Conservation (phyloP, 2,329 filamentous ascomycete genomes). For the Torrubiella hemipterigena region DNA sequence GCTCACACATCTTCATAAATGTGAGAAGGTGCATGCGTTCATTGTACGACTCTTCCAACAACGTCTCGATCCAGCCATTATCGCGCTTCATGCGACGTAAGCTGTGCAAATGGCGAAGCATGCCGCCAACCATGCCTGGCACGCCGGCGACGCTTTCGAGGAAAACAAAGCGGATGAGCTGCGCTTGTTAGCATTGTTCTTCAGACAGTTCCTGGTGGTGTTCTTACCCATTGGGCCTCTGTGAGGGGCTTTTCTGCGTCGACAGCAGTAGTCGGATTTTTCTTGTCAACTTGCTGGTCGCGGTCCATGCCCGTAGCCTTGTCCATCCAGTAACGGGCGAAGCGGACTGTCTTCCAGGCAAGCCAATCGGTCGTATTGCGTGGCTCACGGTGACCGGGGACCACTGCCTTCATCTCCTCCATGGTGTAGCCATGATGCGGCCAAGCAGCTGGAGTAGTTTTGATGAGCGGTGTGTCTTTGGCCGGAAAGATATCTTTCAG, state of each 20-base stretch:
- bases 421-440: slow-evolving; percentile 63
- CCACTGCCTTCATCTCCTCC: slow-evolving; percentile 64
- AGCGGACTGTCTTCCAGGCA: slow-evolving; percentile 64
- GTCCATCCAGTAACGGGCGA: slow-evolving; percentile 73
- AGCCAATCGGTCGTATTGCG: slow-evolving; percentile 64
- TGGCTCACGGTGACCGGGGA: slow-evolving; percentile 65
- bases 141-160: slow-evolving; percentile 91
- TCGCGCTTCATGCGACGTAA: slow-evolving; percentile 79
- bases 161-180: slow-evolving; percentile 77
- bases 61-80: slow-evolving; percentile 92
- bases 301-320: slow-evolving; percentile 62
- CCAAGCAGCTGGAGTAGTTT: slow-evolving; percentile 54
- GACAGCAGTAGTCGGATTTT: slow-evolving; percentile 42
- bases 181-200: slow-evolving; percentile 7
- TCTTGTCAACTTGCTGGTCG: slow-evolving; percentile 54
- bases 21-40: slow-evolving; percentile 88
- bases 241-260: slow-evolving; percentile 51
- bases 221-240: slow-evolving; percentile 66
- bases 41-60: slow-evolving; percentile 84
- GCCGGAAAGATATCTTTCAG: slow-evolving; percentile 51
- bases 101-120: slow-evolving; percentile 79
- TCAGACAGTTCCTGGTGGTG: background rate
- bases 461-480: slow-evolving; percentile 49
- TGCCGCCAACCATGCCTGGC: slow-evolving; percentile 92
- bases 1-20: slow-evolving; percentile 75